Evolutionary conservation across 2,329 filamentous ascomycete species (phyloP).

Genomic region (Colletotrichum sp.): DNA sequence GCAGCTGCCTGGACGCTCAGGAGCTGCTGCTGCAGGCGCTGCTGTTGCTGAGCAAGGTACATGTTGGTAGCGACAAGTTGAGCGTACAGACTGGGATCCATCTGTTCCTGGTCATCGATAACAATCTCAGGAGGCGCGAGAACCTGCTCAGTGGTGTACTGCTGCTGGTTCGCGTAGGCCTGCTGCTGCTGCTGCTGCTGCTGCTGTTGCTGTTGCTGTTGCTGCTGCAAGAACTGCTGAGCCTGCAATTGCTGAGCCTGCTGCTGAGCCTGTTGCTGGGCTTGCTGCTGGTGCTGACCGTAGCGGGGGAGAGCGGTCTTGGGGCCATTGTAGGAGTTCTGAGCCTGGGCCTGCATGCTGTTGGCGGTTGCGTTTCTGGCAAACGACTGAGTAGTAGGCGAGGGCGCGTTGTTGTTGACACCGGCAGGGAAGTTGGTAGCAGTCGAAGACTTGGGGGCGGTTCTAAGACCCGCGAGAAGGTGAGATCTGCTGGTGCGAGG

Average conservation of each 20-base stretch:
- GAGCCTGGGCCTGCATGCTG: conserved; percentile 49
- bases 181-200: conserved; percentile 32
- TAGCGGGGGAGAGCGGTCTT: conserved; percentile 64
- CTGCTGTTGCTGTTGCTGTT: conserved; percentile 34
- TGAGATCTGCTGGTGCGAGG: conserved; percentile 95
- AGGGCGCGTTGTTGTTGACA: conserved; percentile 55
- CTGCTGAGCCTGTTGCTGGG: conserved; percentile 11
- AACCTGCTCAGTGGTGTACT: conserved; percentile 80
- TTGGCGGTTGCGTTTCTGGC: conserved; percentile 49
- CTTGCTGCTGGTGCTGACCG: conserved; percentile 34
- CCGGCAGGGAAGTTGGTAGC: conserved; percentile 71
- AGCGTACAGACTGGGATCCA: conserved; percentile 87
- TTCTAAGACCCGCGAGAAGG: conserved; percentile 89
- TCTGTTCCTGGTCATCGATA: conserved; percentile 73
- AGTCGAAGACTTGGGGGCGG: conserved; percentile 86
- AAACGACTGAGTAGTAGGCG: conserved; percentile 48
- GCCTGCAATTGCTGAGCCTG: conserved; percentile 12
- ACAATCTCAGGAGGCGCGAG: conserved; percentile 83
- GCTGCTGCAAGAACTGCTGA: conserved; percentile 31
- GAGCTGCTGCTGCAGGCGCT: conserved; percentile 92
- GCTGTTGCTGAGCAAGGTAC: conserved; percentile 93
- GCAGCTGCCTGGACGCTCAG: conserved; percentile 82
- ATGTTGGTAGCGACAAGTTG: conserved; percentile 91
- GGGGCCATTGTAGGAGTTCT: conserved; percentile 54
- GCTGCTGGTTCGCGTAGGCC: conserved; percentile 45